Evolutionary conservation across 2,329 filamentous ascomycete genomes (phyloP).

Genomic region (Nemania sp.): DNA sequence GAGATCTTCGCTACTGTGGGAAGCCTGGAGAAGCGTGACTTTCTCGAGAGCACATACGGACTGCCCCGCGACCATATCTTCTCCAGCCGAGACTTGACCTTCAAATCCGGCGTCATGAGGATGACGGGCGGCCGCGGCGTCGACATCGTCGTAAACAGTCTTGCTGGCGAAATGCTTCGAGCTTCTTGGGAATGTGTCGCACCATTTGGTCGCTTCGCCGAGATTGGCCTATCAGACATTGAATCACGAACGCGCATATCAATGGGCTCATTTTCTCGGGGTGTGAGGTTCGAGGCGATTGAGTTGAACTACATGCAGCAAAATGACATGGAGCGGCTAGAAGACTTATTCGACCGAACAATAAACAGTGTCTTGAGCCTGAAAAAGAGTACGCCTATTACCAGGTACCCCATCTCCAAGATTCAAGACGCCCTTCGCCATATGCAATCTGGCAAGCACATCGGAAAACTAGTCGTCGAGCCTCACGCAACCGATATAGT

Average conservation of each 20-base stretch:
- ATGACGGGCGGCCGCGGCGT: conserved; percentile 39
- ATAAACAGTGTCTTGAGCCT: conserved; percentile 19
- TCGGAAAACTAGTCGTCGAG: conserved; percentile 32
- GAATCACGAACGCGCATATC: conserved; percentile 42
- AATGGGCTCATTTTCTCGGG: conserved; percentile 44
- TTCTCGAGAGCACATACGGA: conserved; percentile 38
- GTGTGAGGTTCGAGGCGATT: conserved; percentile 31
- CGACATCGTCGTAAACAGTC: conserved; percentile 41
- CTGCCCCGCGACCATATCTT: conserved; percentile 43
- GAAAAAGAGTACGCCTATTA: conserved; percentile 24
- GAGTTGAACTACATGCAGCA: conserved; percentile 30
- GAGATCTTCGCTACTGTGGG: conserved; percentile 42
- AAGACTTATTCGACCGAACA: conserved; percentile 21
- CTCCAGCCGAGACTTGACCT: conserved; percentile 37
- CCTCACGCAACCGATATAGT: conserved; percentile 32
- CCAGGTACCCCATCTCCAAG: conserved; percentile 29
- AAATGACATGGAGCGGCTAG: conserved; percentile 18
- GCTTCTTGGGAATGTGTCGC: conserved; percentile 44
- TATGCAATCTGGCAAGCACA: conserved; percentile 31
- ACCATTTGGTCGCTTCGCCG: conserved; percentile 42
- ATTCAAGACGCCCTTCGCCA: conserved; percentile 32
- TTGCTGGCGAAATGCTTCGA: conserved; percentile 38
- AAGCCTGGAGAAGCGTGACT: conserved; percentile 38
- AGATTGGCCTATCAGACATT: conserved; percentile 43
- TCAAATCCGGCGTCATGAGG: conserved; percentile 36